Conservation (phyloP, 164 flowering plant genomes). For the Euptelea pleiosperma region DNA sequence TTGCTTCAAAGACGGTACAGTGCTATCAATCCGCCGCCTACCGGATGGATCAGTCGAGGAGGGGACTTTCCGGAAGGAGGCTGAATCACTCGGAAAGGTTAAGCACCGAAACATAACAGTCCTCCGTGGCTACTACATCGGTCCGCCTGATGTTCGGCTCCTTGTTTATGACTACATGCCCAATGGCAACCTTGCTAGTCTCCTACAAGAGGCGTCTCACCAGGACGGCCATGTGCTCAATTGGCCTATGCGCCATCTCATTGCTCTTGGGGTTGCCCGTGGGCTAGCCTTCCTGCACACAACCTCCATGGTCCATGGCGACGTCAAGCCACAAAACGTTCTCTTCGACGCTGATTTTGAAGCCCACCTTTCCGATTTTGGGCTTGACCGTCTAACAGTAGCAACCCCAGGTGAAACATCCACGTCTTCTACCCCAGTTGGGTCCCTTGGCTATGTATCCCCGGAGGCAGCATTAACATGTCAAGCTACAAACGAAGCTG, state of each 20-base stretch:
- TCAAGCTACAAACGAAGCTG: conserved; percentile 54
- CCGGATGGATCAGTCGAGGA: conserved; percentile 53
- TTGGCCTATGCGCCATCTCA: conserved; percentile 98
- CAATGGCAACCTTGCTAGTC: conserved; percentile 80
- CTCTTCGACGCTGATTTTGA: conserved; percentile 93
- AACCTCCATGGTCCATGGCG: conserved; percentile 61
- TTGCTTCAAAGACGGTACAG: conserved; percentile 68
- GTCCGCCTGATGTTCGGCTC: conserved; percentile 66
- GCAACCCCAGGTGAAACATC: conserved; percentile 50
- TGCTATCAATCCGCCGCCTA: conserved; percentile 69
- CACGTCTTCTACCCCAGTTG: conserved; percentile 53
- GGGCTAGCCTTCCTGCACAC: conserved; percentile 75
- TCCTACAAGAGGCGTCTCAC: conserved; percentile 90
- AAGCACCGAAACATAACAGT: conserved; percentile 85
- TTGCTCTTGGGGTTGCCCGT: conserved; percentile 86
- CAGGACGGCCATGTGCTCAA: conserved; percentile 90
- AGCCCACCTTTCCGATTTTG: conserved; percentile 86
- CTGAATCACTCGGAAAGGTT: conserved; percentile 70
- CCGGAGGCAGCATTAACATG: conserved; percentile 72
- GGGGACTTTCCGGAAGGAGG: conserved; percentile 56
- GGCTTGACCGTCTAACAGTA: conserved; percentile 46
- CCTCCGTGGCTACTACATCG: conserved; percentile 81
- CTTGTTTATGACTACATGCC: conserved; percentile 97
- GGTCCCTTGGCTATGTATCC: conserved; percentile 73
- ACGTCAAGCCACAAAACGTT: conserved; percentile 78